Conservation (phyloP, 345 rosid genomes). For the Citrus trifoliata region DNA sequence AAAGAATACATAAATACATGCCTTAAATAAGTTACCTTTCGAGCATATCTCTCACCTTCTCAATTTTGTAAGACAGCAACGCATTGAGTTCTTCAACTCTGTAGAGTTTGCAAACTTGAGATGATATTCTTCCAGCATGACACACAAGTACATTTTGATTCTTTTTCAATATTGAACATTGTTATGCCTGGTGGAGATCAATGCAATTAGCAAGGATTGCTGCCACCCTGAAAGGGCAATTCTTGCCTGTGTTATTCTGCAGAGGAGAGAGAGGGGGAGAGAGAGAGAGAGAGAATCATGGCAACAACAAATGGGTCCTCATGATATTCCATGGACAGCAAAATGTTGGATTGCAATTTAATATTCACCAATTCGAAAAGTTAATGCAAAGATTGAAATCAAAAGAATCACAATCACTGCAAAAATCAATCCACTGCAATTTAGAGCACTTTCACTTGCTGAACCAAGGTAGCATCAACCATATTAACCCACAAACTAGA, state of each 20-base stretch:
- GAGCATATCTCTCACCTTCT: background rate
- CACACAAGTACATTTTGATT: background rate
- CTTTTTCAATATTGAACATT: background rate
- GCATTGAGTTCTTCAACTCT: background rate
- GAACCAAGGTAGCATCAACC: background rate
- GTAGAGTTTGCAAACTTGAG: background rate
- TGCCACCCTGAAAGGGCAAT: background rate
- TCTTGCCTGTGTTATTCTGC: background rate
- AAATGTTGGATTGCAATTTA: background rate
- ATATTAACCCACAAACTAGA: background rate
- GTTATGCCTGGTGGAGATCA: background rate
- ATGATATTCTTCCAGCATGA: background rate
- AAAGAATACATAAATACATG: background rate
- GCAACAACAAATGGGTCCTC: background rate
- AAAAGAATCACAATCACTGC: background rate
- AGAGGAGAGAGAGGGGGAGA: background rate
- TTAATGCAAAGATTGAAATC: background rate
- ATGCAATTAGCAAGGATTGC: background rate
- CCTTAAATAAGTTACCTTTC: conserved; percentile 8
- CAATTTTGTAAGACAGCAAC: background rate
- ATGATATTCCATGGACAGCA: background rate
- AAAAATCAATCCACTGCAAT: background rate
- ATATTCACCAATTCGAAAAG: background rate
- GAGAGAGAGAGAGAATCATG: background rate
- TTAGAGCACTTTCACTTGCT: background rate